phyloP scores from a whole-genome alignment of 1,284 basidiomycete species.

The Chondrostereum purpureum region DNA sequence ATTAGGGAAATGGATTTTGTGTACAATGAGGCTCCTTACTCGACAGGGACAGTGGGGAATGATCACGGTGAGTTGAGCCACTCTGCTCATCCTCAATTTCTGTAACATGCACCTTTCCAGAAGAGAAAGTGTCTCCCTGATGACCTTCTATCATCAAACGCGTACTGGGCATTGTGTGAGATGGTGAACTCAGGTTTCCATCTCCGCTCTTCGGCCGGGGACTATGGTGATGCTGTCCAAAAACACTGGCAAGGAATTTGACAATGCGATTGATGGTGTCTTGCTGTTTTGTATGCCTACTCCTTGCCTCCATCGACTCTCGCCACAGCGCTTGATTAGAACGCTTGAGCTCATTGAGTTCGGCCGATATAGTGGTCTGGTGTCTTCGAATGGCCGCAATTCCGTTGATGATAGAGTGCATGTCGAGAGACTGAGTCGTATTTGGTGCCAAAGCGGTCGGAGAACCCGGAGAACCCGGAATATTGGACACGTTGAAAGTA shows the following conservation, averaged over 20 bases:
- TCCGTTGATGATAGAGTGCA: conserved; percentile 73
- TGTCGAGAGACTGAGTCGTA: conserved; percentile 58
- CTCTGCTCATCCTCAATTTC: conserved; percentile 32
- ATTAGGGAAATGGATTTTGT: no score
- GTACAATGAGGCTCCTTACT: conserved; percentile 13
- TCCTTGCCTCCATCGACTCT: conserved; percentile 76
- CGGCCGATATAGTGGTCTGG: conserved; percentile 83
- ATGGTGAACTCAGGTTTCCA: conserved; percentile 28
- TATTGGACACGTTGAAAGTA: conserved; percentile 15
- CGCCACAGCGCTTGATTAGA: conserved; percentile 92
- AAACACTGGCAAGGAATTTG: conserved; percentile 90
- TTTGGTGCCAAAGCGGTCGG: conserved; percentile 19
- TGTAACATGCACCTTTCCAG: not conserved
- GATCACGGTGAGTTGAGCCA: conserved; percentile 19
- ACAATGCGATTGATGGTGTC: conserved; percentile 97
- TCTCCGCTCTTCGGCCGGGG: conserved; percentile 38
- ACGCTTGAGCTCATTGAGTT: conserved; percentile 83
- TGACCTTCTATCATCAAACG: conserved; percentile 66
- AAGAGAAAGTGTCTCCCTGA: conserved; percentile 17
- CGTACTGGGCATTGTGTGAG: conserved; percentile 42
- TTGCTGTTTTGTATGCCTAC: conserved; percentile 85
- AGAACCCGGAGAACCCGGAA: conserved; percentile 14
- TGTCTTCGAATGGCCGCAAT: conserved; percentile 88
- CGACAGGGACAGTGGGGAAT: conserved; percentile 13
- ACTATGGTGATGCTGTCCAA: conserved; percentile 59